These are phyloP conservation scores for Diaporthe australafricana DNA, from an alignment of 2,329 filamentous ascomycete species.

Conservation along the genomic window DNA sequence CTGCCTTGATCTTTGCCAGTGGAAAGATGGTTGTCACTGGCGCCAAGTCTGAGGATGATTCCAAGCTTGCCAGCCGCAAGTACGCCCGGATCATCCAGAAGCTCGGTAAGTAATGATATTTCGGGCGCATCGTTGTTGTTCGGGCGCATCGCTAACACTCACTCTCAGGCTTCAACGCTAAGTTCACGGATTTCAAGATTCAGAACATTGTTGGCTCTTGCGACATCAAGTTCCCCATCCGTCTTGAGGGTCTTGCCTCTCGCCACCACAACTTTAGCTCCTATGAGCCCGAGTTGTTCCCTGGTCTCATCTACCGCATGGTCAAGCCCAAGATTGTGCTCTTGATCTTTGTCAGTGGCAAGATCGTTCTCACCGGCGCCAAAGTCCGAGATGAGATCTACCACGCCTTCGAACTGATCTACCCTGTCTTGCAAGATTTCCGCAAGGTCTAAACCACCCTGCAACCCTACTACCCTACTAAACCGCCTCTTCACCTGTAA, in stretches of 20 bases:
- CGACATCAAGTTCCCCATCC: slow-evolving; percentile 99
- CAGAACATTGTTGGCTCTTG: slow-evolving; percentile 99
- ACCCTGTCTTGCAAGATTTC: slow-evolving; percentile 87
- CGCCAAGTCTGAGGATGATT: slow-evolving; percentile 97
- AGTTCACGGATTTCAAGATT: slow-evolving; percentile 99
- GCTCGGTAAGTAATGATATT: slow-evolving; percentile 63
- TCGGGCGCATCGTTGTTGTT: fast-evolving
- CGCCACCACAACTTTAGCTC: slow-evolving; percentile 99
- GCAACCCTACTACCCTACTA: neutral
- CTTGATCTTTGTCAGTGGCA: slow-evolving; percentile 96
- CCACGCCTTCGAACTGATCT: slow-evolving; percentile 96
- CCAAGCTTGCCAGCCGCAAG: slow-evolving; percentile 95
- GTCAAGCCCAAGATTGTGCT: slow-evolving; percentile 99
- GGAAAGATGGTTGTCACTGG: slow-evolving; percentile 99
- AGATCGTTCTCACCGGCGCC: slow-evolving; percentile 97
- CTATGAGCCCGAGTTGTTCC: slow-evolving; percentile 98
- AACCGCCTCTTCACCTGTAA: slow-evolving; percentile 34
- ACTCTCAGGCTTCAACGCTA: slow-evolving; percentile 84
- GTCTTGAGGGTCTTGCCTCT: slow-evolving; percentile 92
- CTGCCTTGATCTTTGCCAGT: slow-evolving; percentile 95
- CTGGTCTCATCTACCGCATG: slow-evolving; percentile 99
- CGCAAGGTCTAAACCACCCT: slow-evolving; percentile 61
- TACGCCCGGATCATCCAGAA: slow-evolving; percentile 99
- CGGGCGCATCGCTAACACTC: neutral
- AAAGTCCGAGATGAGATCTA: slow-evolving; percentile 99